A percentile compares a stretch with the other conserved stretches of the same genome.
Evolutionary conservation across 2,329 filamentous ascomycete genomes (phyloP).

Genomic region (Arthrobotrys iridis): DNA sequence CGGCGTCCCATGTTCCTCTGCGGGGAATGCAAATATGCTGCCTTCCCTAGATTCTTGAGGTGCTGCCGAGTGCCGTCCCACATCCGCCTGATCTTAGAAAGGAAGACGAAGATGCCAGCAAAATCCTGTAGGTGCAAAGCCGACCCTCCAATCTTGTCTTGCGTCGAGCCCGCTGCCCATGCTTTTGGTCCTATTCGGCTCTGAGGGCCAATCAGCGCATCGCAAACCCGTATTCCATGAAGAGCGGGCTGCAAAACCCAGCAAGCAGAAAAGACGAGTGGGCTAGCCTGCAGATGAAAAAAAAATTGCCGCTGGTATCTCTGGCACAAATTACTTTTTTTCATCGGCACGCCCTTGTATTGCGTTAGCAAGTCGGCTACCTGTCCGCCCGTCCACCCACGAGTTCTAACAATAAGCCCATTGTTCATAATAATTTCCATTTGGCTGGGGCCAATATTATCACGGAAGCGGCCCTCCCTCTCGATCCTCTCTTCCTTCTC

Average conservation of each 20-base stretch:
- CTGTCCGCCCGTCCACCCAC: constrained; percentile 52
- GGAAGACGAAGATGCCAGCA: constrained; percentile 21
- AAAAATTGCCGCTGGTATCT: constrained; percentile 54
- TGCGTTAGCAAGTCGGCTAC: constrained; percentile 54
- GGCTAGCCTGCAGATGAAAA: constrained; percentile 43
- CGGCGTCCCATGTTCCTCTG: not conserved
- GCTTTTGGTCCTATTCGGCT: constrained; percentile 48
- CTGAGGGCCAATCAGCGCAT: constrained; percentile 46
- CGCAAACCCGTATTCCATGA: constrained; percentile 37
- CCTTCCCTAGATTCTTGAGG: constrained; percentile 1
- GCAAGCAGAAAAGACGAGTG: constrained; percentile 44
- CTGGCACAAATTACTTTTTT: constrained; percentile 30
- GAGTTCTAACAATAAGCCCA: constrained; percentile 50
- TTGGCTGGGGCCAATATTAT: constrained; percentile 44
- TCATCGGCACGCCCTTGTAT: constrained; percentile 46
- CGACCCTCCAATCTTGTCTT: constrained; percentile 49
- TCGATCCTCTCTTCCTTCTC: constrained; percentile 34
- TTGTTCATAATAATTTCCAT: constrained; percentile 52
- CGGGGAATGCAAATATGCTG: not conserved
- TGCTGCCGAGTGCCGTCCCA: constrained; percentile 6
- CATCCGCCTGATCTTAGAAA: constrained; percentile 37
- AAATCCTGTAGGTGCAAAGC: constrained; percentile 44
- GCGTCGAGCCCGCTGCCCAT: constrained; percentile 44
- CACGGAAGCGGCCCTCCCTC: constrained; percentile 39
- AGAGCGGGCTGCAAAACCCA: constrained; percentile 38